Percentiles rank a stretch among this genome's conserved stretches.
These are phyloP conservation scores for Chlamydomonas sphaeroides DNA, from an alignment of 139 green algal genomes.

Conservation along the genomic window DNA sequence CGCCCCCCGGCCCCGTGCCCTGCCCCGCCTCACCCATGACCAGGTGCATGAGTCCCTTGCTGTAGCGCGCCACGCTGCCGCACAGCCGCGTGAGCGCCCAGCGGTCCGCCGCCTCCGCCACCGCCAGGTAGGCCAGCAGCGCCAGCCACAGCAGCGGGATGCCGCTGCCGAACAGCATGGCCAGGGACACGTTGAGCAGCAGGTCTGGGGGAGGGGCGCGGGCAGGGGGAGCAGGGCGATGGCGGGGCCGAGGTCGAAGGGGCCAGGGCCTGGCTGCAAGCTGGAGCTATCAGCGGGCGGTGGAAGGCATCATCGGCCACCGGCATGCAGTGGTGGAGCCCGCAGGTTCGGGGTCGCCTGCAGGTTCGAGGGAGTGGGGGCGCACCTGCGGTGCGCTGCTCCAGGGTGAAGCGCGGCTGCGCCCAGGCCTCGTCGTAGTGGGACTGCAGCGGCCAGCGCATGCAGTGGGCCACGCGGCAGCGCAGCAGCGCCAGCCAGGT, in stretches of 20 bases:
- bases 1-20: neutral
- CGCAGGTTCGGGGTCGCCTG: no score
- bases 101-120: slow-evolving; percentile 47
- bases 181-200: slow-evolving; percentile 56
- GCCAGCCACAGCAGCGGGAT: slow-evolving; percentile 58
- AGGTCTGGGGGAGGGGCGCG: slow-evolving; percentile 27
- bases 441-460: slow-evolving; percentile 38
- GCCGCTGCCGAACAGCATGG: slow-evolving; percentile 61
- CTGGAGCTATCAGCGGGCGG: no score
- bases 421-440: slow-evolving; percentile 52
- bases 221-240: no score
- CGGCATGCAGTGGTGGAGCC: no score
- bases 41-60: slow-evolving; percentile 42
- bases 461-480: slow-evolving; percentile 39
- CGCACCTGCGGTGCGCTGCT: slow-evolving; percentile 48
- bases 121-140: slow-evolving; percentile 37
- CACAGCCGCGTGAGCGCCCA: slow-evolving; percentile 46
- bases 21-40: slow-evolving; percentile 48
- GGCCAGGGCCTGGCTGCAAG: no score
- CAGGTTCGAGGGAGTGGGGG: no score
- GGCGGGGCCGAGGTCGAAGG: no score
- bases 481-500: neutral
- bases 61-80: slow-evolving; percentile 42
- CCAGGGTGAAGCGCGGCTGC: slow-evolving; percentile 48
- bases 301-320: no score